Percentiles rank a stretch among this genome's conserved stretches.
Evolutionary conservation across 2,329 filamentous ascomycete genomes (phyloP).

Genomic region (Drechslerella dactyloides): DNA sequence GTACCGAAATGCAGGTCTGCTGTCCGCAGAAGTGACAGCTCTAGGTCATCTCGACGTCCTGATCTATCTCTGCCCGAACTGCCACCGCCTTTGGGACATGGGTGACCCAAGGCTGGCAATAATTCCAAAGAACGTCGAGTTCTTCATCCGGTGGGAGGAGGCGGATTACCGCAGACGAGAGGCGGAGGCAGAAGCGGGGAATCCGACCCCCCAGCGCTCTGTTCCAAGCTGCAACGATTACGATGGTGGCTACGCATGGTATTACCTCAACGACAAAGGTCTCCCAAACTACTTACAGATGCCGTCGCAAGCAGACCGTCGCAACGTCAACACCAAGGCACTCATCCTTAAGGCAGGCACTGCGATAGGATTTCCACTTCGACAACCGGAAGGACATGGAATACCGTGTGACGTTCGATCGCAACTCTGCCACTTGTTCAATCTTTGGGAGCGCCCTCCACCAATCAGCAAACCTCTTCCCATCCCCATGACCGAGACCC

Average conservation of each 20-base stretch:
- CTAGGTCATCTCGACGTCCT: neutral
- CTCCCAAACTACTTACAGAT: neutral
- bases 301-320: neutral
- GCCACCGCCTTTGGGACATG: neutral
- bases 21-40: neutral
- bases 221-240: neutral
- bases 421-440: neutral
- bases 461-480: neutral
- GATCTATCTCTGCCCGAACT: neutral
- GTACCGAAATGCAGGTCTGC: neutral
- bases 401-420: neutral
- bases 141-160: conserved; percentile 3
- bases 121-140: neutral
- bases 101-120: neutral
- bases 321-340: neutral
- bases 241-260: neutral
- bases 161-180: neutral
- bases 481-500: neutral
- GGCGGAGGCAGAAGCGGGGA: neutral
- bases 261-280: neutral
- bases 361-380: neutral
- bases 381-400: neutral
- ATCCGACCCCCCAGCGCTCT: neutral
- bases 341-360: neutral
- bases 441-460: conserved; percentile 4